Evolutionary conservation across 2,329 filamentous ascomycete genomes (phyloP), one percentile per base, ranked within the genome.

Genomic region (Sporothrix pallida): DNA sequence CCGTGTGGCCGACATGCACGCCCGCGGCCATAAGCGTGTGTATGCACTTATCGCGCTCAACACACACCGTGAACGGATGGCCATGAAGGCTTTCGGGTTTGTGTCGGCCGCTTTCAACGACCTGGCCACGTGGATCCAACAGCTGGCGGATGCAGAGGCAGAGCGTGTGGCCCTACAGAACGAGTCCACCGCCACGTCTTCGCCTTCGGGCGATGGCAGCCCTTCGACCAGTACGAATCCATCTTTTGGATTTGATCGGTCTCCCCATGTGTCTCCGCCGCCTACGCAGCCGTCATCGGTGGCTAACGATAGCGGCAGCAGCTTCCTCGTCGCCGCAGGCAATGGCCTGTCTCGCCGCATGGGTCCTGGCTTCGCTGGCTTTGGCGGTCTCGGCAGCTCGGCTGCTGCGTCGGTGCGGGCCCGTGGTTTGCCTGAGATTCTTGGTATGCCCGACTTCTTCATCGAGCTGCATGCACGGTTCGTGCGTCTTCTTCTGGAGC

Each of bases 381-480:
- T 87, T 62, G 87, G 87, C 46, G 85, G 88, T 44, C 82, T 84
- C 76, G 83, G 86, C 0, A 87, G 87, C 44, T 85, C 87, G 54
- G 86, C 86, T n/a, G 46, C 74, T 15, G 85, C 88, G 37, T 84
- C 86, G 26, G 83, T 87, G 58, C 89, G 87, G 76, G 86, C 89
- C 54, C 86, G 88, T 56, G 89, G 90, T 2, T 82, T 92, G 68
- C 88, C 90, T 0, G 90, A 92, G 81, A 83, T 92, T 56, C 88
- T 91, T 42, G 90, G 90, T 23, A 83, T 89, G 77, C 89, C 90
- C 4, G 90, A 92, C 78, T 90, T 92, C 78, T 92, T 92, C 77
- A 87, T 92, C 73, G 87, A 91, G 81, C 81, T 92, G 75, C 90
- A 92, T 79, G 83, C 85, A 54, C 85, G 86, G 75, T 92, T 92